Percentiles rank a stretch among this genome's conserved stretches.
phyloP scores from a whole-genome alignment of 768 basidiomycete species.

The Termitomyces sp. region DNA sequence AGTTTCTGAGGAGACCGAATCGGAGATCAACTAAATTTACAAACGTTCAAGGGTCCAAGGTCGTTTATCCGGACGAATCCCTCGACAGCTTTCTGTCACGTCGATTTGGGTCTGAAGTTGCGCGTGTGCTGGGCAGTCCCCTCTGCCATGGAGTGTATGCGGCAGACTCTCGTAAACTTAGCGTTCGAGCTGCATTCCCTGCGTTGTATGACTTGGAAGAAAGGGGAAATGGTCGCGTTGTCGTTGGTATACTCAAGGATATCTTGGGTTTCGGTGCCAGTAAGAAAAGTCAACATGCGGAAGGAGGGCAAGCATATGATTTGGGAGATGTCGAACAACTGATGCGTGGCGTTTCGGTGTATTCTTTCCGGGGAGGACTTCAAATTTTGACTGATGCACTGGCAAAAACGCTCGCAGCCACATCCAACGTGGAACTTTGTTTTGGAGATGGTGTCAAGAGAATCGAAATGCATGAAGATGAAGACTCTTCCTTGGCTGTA shows the following conservation, averaged over 20 bases:
- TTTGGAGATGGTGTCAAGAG: slow-evolving; percentile 35
- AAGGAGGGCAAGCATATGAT: slow-evolving; percentile 32
- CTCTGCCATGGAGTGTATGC: slow-evolving; percentile 94
- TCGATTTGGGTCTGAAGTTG: slow-evolving; percentile 70
- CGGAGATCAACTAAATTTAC: slow-evolving; percentile 13
- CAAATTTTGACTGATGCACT: slow-evolving; percentile 61
- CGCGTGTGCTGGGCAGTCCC: slow-evolving; percentile 72
- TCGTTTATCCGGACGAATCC: slow-evolving; percentile 57
- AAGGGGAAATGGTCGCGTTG: slow-evolving; percentile 63
- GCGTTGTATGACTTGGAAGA: slow-evolving; percentile 68
- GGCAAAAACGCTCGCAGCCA: slow-evolving; percentile 37
- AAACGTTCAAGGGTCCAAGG: neutral
- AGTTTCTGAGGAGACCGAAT: slow-evolving; percentile 52
- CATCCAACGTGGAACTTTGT: slow-evolving; percentile 58
- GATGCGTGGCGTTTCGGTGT: slow-evolving; percentile 69
- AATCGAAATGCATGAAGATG: slow-evolving; percentile 29
- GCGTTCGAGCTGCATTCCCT: slow-evolving; percentile 76
- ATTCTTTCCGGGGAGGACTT: slow-evolving; percentile 79
- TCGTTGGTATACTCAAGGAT: slow-evolving; percentile 50
- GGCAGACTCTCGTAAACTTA: slow-evolving; percentile 72
- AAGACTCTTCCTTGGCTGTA: slow-evolving; percentile 42
- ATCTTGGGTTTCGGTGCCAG: slow-evolving; percentile 12
- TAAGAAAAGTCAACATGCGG: slow-evolving; percentile 2
- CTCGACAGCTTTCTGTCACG: slow-evolving; percentile 75
- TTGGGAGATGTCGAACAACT: slow-evolving; percentile 43